Evolutionary conservation across 164 flowering plant species (phyloP), one percentile per base, ranked within the genome.

Genomic region (Vitis riparia): DNA sequence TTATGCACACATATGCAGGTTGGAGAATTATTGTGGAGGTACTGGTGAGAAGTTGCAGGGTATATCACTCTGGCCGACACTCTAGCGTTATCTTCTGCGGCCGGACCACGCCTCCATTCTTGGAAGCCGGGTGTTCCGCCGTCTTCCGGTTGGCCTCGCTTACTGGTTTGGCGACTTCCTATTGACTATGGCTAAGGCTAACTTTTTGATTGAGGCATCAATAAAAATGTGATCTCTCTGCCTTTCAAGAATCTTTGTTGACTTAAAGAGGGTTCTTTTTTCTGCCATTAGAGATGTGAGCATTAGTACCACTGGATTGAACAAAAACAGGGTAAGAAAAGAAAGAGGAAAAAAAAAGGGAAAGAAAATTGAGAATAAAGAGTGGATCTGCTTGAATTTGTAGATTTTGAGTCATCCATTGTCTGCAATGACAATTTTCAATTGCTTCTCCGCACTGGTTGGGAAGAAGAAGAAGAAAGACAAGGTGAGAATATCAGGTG

Each of bases 151-250:
- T 63, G 73, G 47, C 9, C 52, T 48, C 71, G 29, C 6, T 81
- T 78, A 19, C 75, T 75, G 67, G 80, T 86, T 79, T 78, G 87
- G 88, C 71, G 81, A 13, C 83, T 88, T 70, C 98, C 97, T 4
- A 71, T 91, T 74, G 98, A 91, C 78, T 89, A 90, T 67, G 98
- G 93, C 91, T 89, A 85, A 90, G 44, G 44, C 44, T 37, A 6
- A 37, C 7, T 68, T 48, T 68, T 63, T 70, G 71, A 59, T 73
- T 58, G 10, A 14, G 9, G 23, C 16, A 29, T 52, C 7, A 55
- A 47, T 23, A 37, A 37, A 37, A 62, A 68, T 76, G 70, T 77
- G 68, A 74, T 57, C 27, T 55, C 16, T 49, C 68, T 37, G 5
- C 32, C 3, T 55, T 32, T 71, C 11, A 13, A 61, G 44, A 56